Evolutionary conservation across 805 yeast species (phyloP), one percentile per base, ranked within the genome.

Genomic region (Candida nanaspora): DNA sequence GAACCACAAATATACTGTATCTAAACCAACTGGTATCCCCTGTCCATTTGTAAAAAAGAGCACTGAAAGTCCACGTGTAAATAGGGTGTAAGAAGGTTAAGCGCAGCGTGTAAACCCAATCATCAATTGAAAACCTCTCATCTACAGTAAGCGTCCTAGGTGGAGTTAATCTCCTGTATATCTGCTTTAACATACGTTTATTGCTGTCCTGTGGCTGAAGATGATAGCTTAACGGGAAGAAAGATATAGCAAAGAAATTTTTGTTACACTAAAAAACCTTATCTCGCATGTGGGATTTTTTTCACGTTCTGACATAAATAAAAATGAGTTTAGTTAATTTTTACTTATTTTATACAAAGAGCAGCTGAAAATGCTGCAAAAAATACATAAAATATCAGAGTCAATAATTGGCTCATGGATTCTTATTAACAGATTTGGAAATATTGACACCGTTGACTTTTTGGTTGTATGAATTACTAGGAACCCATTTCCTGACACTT

Each of bases 391-490:
- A n/a, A n/a, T n/a, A n/a, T n/a, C n/a, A n/a, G n/a, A n/a, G n/a
- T n/a, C n/a, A n/a, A n/a, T n/a, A n/a, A n/a, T n/a, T n/a, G n/a
- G n/a, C n/a, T n/a, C 38, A 53, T 34, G 50, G 50, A 49, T 69
- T 74, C 40, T 73, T 76, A 48, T 73, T 71, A 20, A 79, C 82
- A 41, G 81, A 73, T 56, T 74, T 76, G 38, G 82, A 74, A 41
- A 79, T 77, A 37, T 72, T 80, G 20, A 80, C 77, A n/a, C 82
- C 87, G 41, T 76, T 75, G 31, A 82, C 60, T 61, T 83, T 82
- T 49, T 82, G 85, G 40, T 69, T 73, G 53, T 84, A 84, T 20
- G 73, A 63, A 16, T 69, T 52, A 38, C 78, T 76, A 9, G 91
- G 85, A 40, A 72, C 76, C 75, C 84, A 80, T 57, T 80, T 83